Evolutionary conservation across 2,329 filamentous ascomycete genomes (phyloP), one percentile per base, ranked within the genome.

Genomic region (Endothia cerciana): DNA sequence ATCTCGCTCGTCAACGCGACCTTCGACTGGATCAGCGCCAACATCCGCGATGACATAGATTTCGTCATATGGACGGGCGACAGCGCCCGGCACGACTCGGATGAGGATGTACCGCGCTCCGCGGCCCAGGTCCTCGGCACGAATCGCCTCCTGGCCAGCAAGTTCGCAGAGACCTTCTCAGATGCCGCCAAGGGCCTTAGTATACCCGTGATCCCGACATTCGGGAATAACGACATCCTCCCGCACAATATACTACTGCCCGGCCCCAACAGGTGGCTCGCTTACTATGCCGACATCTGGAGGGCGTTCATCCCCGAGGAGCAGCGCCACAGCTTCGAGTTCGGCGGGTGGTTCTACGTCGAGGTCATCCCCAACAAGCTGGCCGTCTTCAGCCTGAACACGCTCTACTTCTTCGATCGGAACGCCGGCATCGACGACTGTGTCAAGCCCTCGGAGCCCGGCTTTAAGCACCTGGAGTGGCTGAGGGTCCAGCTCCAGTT

Each of bases 171-270:
- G 25, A 83, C 91, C 11, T 97, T 97, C 45, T 81, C 85, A 51
- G 81, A 86, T 70, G 74, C 81, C 66, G 74, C 81, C 66, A 81
- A 86, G 63, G 86, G 87, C 65, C 85, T 93, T 66, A 77, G 83
- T 15, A 85, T 98, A 4, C 94, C 95, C 4, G 87, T 98, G 38
- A 84, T 99, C 25, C 94, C 95, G 0, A 97, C 90, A 0, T 89
- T 97, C 71, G 95, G 95, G 68, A 99, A 99, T 80, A 99, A 99
- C 78, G 95, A 99, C 74, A 94, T 99, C 66, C 87, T 97, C 67
- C 95, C 95, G 1, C 95, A 99, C 80, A 99, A 99, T 73, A 96
- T 98, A 74, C 89, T 99, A 76, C 82, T 88, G 51, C 83, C 87
- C 0, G 95, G 94, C 0, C 95, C 95, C 19, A 97, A 97, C 73